Base-by-base conservation (phyloP, 106 monocot species). In the Gastrodia elata region DNA sequence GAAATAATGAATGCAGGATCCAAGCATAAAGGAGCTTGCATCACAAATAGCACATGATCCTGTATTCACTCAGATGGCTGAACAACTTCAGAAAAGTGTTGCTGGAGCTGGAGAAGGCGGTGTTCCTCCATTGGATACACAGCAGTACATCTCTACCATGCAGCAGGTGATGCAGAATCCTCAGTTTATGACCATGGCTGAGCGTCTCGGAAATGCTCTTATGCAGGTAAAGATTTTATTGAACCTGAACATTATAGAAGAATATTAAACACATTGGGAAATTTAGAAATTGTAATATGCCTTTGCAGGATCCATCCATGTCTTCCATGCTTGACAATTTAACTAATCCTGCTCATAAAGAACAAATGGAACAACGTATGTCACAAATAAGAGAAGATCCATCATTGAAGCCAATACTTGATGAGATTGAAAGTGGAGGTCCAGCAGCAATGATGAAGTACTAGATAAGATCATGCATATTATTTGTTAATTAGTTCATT, bases 401-500 rank as follows among this genome's bases (percentile, higher is more conserved):
- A 37, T 83, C 92, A 16, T 77, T 96, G 76, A 92, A 96, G 77
- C 82, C 90, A 55, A 92, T 96, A 79, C 84, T 96, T 40, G 92
- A 96, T 77, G 96, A 96, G 80, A 92, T 96, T 64, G 96, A 96
- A 64, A 84, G 32, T 36, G 96, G 96, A 74, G 96, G 92, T 70
- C 92, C 96, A 68, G 65, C 90, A 43, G 87, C 92, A 48, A 92
- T 96, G 96, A 96, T 92, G 96, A 93, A 87, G 93, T 93, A 87
- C 26, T 18, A 41, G 56, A 73, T 75, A 40, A 39, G 40, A 69
- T 69, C 41, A 6, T 69, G 16, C 39, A 39, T 69, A 40, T 69
- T 68, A 5, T 40, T 11, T 39, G 40, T 69, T 6, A 67, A 61
- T 61, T 61, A 61, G 32, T 61, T 61, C 61, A 61, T 61, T 24